Evolutionary conservation across 2,329 filamentous ascomycete species (phyloP).

Genomic region (Colletotrichum agaves): DNA sequence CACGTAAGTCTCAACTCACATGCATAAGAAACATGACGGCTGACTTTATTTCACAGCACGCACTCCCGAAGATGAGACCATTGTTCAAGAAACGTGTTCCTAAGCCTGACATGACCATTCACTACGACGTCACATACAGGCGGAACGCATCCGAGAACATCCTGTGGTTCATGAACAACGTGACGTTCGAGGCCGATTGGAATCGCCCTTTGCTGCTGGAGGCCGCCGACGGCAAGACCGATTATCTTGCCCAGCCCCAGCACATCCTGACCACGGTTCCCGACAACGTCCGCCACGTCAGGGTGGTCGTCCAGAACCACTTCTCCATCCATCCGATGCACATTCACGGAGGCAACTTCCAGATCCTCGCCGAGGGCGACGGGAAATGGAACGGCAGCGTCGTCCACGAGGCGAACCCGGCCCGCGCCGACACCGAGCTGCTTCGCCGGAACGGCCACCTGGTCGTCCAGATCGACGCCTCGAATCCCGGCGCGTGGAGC

Average conservation of each 20-base stretch:
- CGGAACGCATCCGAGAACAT: constrained; percentile 19
- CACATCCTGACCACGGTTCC: constrained; percentile 27
- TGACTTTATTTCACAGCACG: background rate
- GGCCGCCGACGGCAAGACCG: constrained; percentile 2
- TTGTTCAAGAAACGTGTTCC: constrained; percentile 25
- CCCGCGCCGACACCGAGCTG: constrained; percentile 25
- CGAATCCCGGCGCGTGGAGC: constrained; percentile 58
- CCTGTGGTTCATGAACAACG: constrained; percentile 26
- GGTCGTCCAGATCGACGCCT: constrained; percentile 56
- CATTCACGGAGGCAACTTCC: constrained; percentile 70
- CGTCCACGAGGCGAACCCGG: constrained; percentile 23
- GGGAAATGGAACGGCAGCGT: constrained; percentile 40
- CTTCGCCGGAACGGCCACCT: constrained; percentile 45
- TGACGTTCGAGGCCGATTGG: constrained; percentile 33
- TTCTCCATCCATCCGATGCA: constrained; percentile 72
- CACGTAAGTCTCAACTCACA: constrained; percentile 5
- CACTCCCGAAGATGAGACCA: constrained; percentile 9
- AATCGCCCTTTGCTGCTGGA: constrained; percentile 23
- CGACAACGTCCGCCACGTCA: constrained; percentile 49
- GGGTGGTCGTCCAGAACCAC: constrained; percentile 68
- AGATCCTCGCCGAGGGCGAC: constrained; percentile 55
- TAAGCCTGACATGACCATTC: constrained; percentile 16
- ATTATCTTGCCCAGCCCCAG: constrained; percentile 24
- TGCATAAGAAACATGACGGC: rapidly evolving
- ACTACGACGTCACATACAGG: constrained; percentile 13